A percentile compares a stretch with the other conserved stretches of the same genome.
These are phyloP conservation scores for Geum urbanum DNA, from an alignment of 306 rosid species.

Conservation along the genomic window DNA sequence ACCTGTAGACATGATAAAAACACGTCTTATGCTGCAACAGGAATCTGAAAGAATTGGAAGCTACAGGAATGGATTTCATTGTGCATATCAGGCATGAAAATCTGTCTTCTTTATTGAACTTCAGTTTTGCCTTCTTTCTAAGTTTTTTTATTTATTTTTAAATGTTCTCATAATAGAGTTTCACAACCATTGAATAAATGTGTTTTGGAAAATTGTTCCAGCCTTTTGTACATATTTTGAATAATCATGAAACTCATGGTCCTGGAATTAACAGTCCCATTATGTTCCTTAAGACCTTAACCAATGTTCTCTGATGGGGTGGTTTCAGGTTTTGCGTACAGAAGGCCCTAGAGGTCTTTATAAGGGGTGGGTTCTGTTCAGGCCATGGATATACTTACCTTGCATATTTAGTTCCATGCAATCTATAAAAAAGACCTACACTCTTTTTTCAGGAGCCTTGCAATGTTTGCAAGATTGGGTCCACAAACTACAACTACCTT, in stretches of 20 bases:
- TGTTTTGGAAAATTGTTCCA: background rate
- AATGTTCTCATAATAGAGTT: background rate
- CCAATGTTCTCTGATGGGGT: slow-evolving; percentile 19
- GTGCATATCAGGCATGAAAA: slow-evolving; percentile 67
- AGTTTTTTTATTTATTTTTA: background rate
- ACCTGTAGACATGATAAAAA: slow-evolving; percentile 90
- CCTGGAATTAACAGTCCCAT: background rate
- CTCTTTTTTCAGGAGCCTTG: slow-evolving; percentile 61
- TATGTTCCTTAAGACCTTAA: slow-evolving; percentile 18
- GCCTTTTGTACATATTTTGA: background rate
- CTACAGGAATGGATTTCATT: slow-evolving; percentile 76
- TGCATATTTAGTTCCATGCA: background rate
- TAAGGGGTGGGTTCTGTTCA: slow-evolving; percentile 72
- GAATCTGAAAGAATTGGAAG: slow-evolving; percentile 45
- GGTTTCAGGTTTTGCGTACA: slow-evolving; percentile 64
- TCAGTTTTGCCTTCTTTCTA: background rate
- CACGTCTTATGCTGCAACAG: slow-evolving; percentile 94
- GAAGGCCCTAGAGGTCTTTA: slow-evolving; percentile 93
- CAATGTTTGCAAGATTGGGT: slow-evolving; percentile 82
- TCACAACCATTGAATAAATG: background rate
- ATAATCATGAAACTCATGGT: background rate
- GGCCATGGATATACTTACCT: slow-evolving; percentile 11
- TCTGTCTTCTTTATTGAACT: background rate
- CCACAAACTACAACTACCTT: slow-evolving; percentile 94
- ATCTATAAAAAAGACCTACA: background rate